phyloP scores from a whole-genome alignment of 2,329 filamentous ascomycete species.

The Ceratocystis ficicola region DNA sequence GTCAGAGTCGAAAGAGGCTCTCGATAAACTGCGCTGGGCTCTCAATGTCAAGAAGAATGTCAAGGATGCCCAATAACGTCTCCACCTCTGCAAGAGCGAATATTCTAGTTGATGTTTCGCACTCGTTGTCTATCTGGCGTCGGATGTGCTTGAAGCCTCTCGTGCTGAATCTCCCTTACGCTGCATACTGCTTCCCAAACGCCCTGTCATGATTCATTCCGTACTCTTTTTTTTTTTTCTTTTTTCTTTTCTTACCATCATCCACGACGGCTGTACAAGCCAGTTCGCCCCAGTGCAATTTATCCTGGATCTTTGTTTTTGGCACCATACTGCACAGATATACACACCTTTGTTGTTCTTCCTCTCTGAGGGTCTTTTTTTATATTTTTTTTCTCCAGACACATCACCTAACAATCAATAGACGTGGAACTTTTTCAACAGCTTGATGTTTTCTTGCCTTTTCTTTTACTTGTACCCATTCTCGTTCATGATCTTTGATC shows the following conservation, averaged over 20 bases:
- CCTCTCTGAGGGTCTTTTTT: slow-evolving; percentile 12
- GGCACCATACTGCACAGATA: neutral
- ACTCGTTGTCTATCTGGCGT: slow-evolving; percentile 4
- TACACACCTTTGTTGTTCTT: slow-evolving; percentile 12
- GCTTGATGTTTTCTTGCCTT: slow-evolving; percentile 5
- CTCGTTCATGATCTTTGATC: slow-evolving; percentile 14
- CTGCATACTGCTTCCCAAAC: slow-evolving; percentile 4
- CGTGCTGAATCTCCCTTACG: neutral
- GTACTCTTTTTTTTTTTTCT: slow-evolving; percentile 11
- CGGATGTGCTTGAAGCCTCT: neutral
- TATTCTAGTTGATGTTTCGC: no score
- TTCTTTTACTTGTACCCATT: slow-evolving; percentile 12
- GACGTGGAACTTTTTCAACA: neutral
- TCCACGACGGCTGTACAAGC: neutral
- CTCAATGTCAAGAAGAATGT: slow-evolving; percentile 54
- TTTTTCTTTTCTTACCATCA: slow-evolving; percentile 22
- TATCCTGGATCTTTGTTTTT: slow-evolving; percentile 4
- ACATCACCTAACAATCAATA: slow-evolving; percentile 6
- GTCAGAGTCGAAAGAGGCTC: slow-evolving; percentile 46
- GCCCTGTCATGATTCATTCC: slow-evolving; percentile 12
- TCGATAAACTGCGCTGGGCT: slow-evolving; percentile 61
- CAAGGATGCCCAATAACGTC: slow-evolving; percentile 39
- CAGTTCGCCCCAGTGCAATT: neutral
- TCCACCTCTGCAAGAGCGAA: neutral
- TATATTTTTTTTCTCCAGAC: slow-evolving; percentile 17